phyloP scores from a whole-genome alignment of 495 filamentous ascomycete species.

The Neurospora tetrasperma region DNA sequence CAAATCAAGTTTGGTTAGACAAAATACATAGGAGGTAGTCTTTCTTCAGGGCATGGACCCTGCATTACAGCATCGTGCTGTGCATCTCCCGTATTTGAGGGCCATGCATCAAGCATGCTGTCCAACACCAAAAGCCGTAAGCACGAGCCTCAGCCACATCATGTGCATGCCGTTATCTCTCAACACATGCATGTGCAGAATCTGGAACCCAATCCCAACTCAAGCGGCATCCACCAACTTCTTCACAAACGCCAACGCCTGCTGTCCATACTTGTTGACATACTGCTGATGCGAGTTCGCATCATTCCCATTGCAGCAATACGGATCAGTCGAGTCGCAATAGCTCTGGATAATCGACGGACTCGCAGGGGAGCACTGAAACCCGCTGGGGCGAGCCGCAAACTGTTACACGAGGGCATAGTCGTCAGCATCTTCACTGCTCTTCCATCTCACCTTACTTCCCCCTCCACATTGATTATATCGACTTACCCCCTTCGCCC shows the following conservation, averaged over 20 bases:
- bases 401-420: conserved; percentile 31
- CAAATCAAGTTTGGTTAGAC: neutral
- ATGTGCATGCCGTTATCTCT: neutral
- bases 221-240: conserved; percentile 14
- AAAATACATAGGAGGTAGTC: neutral
- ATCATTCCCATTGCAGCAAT: conserved; percentile 56
- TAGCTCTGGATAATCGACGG: conserved; percentile 48
- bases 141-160: neutral
- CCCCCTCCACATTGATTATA: no score
- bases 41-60: neutral
- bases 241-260: conserved; percentile 29
- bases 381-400: conserved; percentile 45
- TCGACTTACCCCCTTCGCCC: conserved; percentile 41
- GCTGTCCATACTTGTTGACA: conserved; percentile 36
- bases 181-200: neutral
- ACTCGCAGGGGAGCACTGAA: conserved; percentile 41
- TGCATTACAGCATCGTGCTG: neutral
- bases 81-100: neutral
- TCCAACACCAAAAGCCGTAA: neutral
- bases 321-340: conserved; percentile 53
- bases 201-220: neutral
- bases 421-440: neutral
- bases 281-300: conserved; percentile 50
- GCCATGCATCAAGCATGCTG: neutral
- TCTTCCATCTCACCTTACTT: no score